Base-by-base conservation (phyloP, 352 stramenopile genomes). In the Peronospora belbahrii region DNA sequence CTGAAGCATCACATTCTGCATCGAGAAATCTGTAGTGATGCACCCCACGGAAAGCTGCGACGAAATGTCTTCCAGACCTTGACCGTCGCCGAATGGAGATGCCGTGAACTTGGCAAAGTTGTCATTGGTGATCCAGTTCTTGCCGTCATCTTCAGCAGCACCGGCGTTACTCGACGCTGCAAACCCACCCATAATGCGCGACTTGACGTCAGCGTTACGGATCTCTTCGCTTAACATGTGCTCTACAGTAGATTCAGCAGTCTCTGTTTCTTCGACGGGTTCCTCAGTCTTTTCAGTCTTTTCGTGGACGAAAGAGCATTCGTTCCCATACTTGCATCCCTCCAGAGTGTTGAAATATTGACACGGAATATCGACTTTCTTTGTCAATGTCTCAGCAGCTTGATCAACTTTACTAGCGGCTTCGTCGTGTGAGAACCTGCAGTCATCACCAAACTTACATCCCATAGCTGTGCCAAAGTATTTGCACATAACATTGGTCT, bases 1-100 rank as follows among this genome's bases (percentile, higher is more conserved):
- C 74, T 94, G 82, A n/a, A 94, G 61, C 76, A 91, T 70, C 27
- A 91, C 82, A 57, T 94, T 94, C 66, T 94, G 82, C 82, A 94
- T 94, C 14, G 79, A 90, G 40, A 83, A 94, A 67, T 94, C 83
- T 35, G 83, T 94, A 6, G 83, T 94, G 51, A 92, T 90, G 56
- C 83, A 94, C 18, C 73, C 80, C 9, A 87, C 72, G 8, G 65
- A 20, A 23, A 88, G 57, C 1, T 64, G 69, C 15, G 72, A 46
- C 32, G 58, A 55, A 22, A 90, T 76, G 13, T 71, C 62, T 25
- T 92, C 74, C 0, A 85, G 50, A 23, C 70, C 68, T 41, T 86
- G 75, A 25, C 64, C 66, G 30, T 88, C 74, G 18, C 81, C 83
- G 51, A 91, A 94, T 22, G 83, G 82, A 24, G 78, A 90, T 8